Percentiles rank a stretch among this genome's conserved stretches.
Evolutionary conservation across 148 eudicot genomes (phyloP).

Genomic region (Fallopia convolvulus): DNA sequence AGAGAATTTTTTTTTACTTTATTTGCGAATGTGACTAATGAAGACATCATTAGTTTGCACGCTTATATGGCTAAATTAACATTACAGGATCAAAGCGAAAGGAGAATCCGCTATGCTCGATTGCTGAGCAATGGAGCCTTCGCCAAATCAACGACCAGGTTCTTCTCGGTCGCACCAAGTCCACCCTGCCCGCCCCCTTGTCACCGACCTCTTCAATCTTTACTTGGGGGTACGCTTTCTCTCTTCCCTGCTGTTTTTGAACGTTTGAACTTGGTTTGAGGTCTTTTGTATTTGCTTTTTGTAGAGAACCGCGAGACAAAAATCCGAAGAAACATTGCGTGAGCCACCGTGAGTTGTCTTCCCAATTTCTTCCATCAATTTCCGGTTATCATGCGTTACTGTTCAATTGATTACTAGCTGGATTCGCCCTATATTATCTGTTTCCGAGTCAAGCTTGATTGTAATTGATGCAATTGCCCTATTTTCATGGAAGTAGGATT

Average conservation of each 20-base stretch:
- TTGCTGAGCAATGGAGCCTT: conserved; percentile 6
- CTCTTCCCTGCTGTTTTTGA: not conserved
- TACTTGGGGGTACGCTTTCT: conserved; percentile 54
- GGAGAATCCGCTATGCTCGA: not conserved
- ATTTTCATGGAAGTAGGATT: not conserved
- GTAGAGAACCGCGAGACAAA: conserved; percentile 62
- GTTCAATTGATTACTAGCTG: not conserved
- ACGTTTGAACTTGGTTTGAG: not conserved
- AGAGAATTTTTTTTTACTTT: too few relatives aligned
- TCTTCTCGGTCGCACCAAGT: conserved; percentile 48
- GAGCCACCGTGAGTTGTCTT: conserved; percentile 73
- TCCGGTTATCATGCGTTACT: not conserved
- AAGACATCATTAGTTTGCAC: too few relatives aligned
- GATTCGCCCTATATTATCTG: not conserved
- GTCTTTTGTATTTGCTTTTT: not conserved
- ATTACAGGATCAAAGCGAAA: not conserved
- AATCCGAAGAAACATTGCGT: conserved; percentile 47
- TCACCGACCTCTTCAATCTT: conserved; percentile 77
- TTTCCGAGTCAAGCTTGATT: not conserved
- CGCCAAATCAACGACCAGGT: conserved; percentile 42
- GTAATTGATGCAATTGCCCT: not conserved
- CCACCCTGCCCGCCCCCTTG: conserved; percentile 62
- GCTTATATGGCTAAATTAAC: too few relatives aligned
- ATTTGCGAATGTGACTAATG: too few relatives aligned
- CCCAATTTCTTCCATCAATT: not conserved